Conservation (phyloP, 768 basidiomycete genomes). For the Cystobasidium ongulense region DNA sequence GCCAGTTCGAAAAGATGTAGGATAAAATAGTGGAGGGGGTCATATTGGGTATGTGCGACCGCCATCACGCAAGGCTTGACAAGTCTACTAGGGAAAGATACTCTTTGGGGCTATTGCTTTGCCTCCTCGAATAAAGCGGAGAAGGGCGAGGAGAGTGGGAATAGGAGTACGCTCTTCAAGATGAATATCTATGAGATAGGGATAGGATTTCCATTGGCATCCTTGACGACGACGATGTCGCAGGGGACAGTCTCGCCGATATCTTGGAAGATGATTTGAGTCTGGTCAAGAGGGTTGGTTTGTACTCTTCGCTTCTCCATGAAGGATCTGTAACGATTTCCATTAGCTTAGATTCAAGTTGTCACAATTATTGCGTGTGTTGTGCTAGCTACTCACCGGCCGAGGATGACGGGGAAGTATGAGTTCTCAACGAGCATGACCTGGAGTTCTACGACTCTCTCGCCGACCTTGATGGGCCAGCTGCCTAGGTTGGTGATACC, state of each 20-base stretch:
- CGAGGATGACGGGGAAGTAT: slow-evolving; percentile 91
- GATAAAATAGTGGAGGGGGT: too few relatives aligned
- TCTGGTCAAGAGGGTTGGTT: slow-evolving; percentile 71
- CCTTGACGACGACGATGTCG: slow-evolving; percentile 41
- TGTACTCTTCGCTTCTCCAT: slow-evolving; percentile 63
- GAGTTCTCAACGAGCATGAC: slow-evolving; percentile 90
- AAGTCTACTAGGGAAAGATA: too few relatives aligned
- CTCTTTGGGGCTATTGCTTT: too few relatives aligned
- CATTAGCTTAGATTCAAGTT: too few relatives aligned
- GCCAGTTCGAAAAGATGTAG: too few relatives aligned
- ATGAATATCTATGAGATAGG: slow-evolving; percentile 39
- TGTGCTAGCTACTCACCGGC: slow-evolving; percentile 53
- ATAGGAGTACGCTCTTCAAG: too few relatives aligned
- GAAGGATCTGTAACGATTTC: slow-evolving; percentile 42
- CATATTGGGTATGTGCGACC: too few relatives aligned
- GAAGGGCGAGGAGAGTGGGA: too few relatives aligned
- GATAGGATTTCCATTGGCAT: slow-evolving; percentile 34
- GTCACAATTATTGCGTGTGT: neutral
- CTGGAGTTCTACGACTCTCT: slow-evolving; percentile 46
- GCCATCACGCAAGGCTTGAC: too few relatives aligned
- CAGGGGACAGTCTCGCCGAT: slow-evolving; percentile 47
- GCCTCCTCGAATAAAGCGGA: too few relatives aligned
- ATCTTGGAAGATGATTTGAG: slow-evolving; percentile 83
- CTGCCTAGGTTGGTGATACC: slow-evolving; percentile 32
- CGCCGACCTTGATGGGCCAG: slow-evolving; percentile 59